Conservation (phyloP, 2,329 filamentous ascomycete genomes). For the Microsporum audouinii region DNA sequence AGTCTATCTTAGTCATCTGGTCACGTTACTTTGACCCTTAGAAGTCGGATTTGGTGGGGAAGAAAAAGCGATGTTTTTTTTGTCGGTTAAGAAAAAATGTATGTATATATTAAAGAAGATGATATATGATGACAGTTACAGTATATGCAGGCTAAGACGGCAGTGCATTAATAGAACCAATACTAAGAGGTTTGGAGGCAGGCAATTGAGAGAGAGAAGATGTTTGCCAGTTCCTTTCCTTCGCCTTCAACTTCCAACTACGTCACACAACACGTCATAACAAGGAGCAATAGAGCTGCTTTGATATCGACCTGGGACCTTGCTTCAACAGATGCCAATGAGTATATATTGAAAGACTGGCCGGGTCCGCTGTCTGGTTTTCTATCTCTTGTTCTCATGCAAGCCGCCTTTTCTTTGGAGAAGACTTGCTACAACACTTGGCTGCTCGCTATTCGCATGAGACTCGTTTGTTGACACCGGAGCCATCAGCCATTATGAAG, state of each 20-base stretch:
- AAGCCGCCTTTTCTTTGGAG: not conserved
- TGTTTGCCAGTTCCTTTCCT: not conserved
- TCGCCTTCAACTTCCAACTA: conserved; percentile 5
- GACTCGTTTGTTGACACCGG: not conserved
- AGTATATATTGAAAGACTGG: conserved; percentile 1
- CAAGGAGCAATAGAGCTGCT: not conserved
- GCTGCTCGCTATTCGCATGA: not conserved
- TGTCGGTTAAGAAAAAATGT: no score
- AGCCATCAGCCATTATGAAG: conserved; percentile 51
- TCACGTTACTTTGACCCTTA: not conserved
- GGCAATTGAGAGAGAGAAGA: not conserved
- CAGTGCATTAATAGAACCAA: not conserved
- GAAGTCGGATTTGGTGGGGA: no score
- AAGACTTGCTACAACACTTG: not conserved
- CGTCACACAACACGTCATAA: conserved; percentile 14
- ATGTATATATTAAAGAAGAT: not conserved
- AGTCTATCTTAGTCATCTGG: not conserved
- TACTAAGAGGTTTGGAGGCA: not conserved
- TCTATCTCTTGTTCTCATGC: not conserved
- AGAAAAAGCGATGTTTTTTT: no score
- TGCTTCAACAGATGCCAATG: not conserved
- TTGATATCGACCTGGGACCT: not conserved
- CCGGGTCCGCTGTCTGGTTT: not conserved
- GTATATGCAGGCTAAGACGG: not conserved
- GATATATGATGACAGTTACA: not conserved